Evolutionary conservation across 768 basidiomycete genomes (phyloP).

Genomic region (Mycena vulgaris): DNA sequence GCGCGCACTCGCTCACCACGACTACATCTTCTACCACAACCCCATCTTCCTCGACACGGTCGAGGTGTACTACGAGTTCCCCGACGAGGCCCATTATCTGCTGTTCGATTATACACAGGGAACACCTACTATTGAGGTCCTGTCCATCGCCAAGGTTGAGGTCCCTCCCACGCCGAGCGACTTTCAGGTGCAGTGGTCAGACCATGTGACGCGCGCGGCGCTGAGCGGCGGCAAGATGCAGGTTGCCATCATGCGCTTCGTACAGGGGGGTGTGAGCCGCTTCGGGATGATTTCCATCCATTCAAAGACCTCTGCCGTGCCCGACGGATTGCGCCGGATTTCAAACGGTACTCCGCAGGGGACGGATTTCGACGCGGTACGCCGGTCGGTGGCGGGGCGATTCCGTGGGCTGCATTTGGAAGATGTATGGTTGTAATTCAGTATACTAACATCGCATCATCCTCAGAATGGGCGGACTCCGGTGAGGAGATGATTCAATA

Average conservation of each 20-base stretch:
- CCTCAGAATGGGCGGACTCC: too few species aligned
- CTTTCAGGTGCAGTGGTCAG: slow-evolving; percentile 8
- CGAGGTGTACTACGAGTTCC: neutral
- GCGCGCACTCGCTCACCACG: slow-evolving; percentile 3
- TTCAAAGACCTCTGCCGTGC: neutral
- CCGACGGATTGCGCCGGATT: neutral
- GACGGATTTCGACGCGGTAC: neutral
- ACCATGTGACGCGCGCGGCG: slow-evolving; percentile 1
- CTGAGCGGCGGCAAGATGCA: slow-evolving; percentile 5
- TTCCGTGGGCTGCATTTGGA: too few species aligned
- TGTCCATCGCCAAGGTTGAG: neutral
- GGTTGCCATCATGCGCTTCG: neutral
- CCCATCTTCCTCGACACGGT: neutral
- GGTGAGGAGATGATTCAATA: too few species aligned
- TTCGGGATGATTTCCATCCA: neutral
- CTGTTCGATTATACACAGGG: slow-evolving; percentile 2
- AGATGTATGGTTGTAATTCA: too few species aligned
- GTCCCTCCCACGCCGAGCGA: neutral
- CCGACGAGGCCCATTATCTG: too few species aligned
- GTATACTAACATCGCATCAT: too few species aligned
- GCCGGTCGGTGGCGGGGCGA: too few species aligned
- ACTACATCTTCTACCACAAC: neutral
- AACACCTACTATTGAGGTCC: neutral
- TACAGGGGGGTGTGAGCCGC: neutral
- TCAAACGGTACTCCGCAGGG: neutral